A percentile compares a stretch with the other conserved stretches of the same genome.
Evolutionary conservation across 2,329 filamentous ascomycete genomes (phyloP).

Genomic region (Clarireedia hainanense): DNA sequence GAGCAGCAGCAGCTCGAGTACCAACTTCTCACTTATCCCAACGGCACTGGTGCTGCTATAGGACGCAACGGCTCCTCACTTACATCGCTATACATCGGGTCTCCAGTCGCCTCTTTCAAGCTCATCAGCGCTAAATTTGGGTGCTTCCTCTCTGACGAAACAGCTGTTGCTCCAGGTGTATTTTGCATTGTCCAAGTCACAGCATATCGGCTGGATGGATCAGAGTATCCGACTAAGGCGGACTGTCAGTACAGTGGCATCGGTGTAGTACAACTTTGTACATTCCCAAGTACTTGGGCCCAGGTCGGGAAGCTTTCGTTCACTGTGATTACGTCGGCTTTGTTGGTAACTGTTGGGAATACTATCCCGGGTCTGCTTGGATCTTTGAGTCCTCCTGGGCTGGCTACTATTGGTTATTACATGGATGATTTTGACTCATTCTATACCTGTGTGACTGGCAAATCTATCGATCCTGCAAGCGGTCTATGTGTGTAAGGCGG

Average conservation of each 20-base stretch:
- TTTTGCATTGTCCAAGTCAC: background rate
- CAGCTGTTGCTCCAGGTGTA: background rate
- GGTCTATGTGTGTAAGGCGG: background rate
- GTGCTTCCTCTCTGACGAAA: background rate
- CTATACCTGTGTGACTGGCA: background rate
- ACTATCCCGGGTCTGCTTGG: background rate
- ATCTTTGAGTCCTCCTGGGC: background rate
- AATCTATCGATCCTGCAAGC: background rate
- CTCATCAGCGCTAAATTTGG: background rate
- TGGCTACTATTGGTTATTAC: background rate
- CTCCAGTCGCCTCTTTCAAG: background rate
- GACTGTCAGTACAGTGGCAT: background rate
- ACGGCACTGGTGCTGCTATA: background rate
- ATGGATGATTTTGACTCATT: background rate
- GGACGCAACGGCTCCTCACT: background rate
- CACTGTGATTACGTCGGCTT: background rate
- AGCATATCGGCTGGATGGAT: background rate
- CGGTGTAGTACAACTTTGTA: background rate
- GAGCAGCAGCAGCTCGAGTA: no score
- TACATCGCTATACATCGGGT: background rate
- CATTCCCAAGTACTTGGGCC: background rate
- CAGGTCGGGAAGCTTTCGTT: background rate
- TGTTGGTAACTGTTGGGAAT: background rate
- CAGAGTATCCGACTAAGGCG: background rate
- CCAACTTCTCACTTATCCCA: background rate